phyloP scores from a whole-genome alignment of 495 filamentous ascomycete species.

The Neurospora sp. region DNA sequence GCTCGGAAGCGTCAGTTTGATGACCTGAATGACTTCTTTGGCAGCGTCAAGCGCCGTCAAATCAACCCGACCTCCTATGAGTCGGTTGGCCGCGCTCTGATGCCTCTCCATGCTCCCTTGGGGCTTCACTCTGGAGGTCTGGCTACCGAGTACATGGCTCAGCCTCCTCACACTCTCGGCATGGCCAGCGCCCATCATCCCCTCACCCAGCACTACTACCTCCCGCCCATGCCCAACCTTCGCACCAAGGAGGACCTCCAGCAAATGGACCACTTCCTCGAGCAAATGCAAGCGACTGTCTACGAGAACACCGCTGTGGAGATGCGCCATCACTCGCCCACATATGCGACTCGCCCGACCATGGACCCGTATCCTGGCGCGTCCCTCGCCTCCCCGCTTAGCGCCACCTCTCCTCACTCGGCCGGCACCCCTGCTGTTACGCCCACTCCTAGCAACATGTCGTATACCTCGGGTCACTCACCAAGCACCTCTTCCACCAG shows the following conservation, averaged over 20 bases:
- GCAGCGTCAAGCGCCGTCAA: slow-evolving; percentile 76
- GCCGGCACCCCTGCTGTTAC: slow-evolving; percentile 73
- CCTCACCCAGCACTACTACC: slow-evolving; percentile 58
- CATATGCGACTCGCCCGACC: slow-evolving; percentile 36
- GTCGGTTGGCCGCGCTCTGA: slow-evolving; percentile 70
- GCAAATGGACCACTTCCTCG: slow-evolving; percentile 84
- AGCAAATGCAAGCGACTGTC: slow-evolving; percentile 88
- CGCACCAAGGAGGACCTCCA: slow-evolving; percentile 87
- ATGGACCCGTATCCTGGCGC: slow-evolving; percentile 44
- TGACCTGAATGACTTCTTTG: slow-evolving; percentile 87
- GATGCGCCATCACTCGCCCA: slow-evolving; percentile 68
- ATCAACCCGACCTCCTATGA: slow-evolving; percentile 78
- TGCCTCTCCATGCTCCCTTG: slow-evolving; percentile 57
- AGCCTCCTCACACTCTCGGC: slow-evolving; percentile 40
- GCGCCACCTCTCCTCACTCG: slow-evolving; percentile 46
- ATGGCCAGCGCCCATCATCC: slow-evolving; percentile 39
- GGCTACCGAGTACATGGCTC: slow-evolving; percentile 55
- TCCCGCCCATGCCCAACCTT: slow-evolving; percentile 77
- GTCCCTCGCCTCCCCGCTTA: slow-evolving; percentile 49
- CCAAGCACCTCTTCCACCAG: slow-evolving; percentile 56
- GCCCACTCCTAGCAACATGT: slow-evolving; percentile 77
- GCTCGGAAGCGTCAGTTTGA: slow-evolving; percentile 75
- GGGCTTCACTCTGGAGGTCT: slow-evolving; percentile 57
- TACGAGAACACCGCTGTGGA: slow-evolving; percentile 70
- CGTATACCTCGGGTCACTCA: slow-evolving; percentile 79